These are phyloP conservation scores for Trametopsis cervina DNA, from an alignment of 768 basidiomycete genomes.

Conservation along the genomic window DNA sequence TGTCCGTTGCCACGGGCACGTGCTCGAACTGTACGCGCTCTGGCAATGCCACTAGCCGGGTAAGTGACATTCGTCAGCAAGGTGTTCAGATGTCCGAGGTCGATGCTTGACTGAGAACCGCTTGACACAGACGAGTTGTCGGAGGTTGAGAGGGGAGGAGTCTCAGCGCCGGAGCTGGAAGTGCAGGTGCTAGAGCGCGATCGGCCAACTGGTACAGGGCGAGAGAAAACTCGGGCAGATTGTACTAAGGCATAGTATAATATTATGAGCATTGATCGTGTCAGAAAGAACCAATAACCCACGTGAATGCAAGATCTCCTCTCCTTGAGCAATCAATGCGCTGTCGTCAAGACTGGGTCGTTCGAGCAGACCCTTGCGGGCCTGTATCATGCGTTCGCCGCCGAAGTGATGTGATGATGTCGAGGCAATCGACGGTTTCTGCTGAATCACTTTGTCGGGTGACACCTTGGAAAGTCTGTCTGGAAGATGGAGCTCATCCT, in stretches of 20 bases:
- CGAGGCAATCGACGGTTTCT: constrained; percentile 62
- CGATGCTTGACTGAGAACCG: constrained; percentile 74
- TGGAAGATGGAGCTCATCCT: constrained; percentile 8
- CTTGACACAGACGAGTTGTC: constrained; percentile 64
- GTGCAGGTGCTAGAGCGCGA: constrained; percentile 70
- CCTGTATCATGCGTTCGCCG: constrained; percentile 59
- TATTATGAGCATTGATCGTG: constrained; percentile 12
- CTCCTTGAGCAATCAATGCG: constrained; percentile 56
- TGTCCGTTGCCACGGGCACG: constrained; percentile 61
- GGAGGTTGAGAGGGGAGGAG: constrained; percentile 62
- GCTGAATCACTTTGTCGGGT: constrained; percentile 38
- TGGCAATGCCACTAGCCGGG: constrained; percentile 33
- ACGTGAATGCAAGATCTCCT: constrained; percentile 51
- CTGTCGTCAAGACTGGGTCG: constrained; percentile 65
- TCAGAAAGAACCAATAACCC: constrained; percentile 23
- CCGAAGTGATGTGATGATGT: constrained; percentile 59
- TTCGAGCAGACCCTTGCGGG: constrained; percentile 53
- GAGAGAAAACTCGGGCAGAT: constrained; percentile 51
- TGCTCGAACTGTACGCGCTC: constrained; percentile 34
- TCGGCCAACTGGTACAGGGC: constrained; percentile 41
- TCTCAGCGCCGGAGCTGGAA: constrained; percentile 58
- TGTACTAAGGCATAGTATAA: constrained; percentile 23
- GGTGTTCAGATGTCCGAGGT: constrained; percentile 53
- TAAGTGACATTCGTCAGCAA: constrained; percentile 50
- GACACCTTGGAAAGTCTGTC: constrained; percentile 33